Percentiles rank a stretch among this genome's conserved stretches.
Evolutionary conservation across 2,329 filamentous ascomycete genomes (phyloP).

Genomic region (Cordyceps militaris): DNA sequence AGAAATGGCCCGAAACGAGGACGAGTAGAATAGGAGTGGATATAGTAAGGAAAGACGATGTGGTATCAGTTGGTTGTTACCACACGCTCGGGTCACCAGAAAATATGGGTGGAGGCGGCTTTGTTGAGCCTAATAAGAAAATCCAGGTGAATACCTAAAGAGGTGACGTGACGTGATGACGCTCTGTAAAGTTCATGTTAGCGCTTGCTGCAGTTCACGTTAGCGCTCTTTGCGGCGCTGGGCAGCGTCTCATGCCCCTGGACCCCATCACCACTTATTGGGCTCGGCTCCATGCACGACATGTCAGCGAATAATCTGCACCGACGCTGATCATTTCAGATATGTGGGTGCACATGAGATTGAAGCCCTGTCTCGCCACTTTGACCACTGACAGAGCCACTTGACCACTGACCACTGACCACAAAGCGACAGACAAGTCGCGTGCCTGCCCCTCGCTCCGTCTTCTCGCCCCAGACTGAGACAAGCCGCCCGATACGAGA

Average conservation of each 20-base stretch:
- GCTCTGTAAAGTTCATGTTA: no score
- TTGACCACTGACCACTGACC: no score
- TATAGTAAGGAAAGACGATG: slow-evolving; percentile 2
- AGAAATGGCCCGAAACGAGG: background rate
- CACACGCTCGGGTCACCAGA: slow-evolving; percentile 6
- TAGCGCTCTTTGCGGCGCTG: background rate
- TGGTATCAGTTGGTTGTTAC: no score
- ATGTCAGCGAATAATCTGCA: background rate
- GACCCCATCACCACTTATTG: background rate
- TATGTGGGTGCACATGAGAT: background rate
- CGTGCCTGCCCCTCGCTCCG: no score
- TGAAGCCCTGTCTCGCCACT: no score
- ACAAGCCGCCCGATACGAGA: no score
- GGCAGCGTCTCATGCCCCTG: background rate
- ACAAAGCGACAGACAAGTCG: no score
- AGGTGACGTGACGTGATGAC: background rate
- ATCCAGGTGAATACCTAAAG: background rate
- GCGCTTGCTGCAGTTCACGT: no score
- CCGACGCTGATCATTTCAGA: background rate
- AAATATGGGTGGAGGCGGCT: slow-evolving; percentile 3
- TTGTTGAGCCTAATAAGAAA: background rate
- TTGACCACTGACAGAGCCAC: no score
- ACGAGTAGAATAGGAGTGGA: background rate
- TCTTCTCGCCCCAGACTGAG: no score
- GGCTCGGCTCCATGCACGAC: background rate